Evolutionary conservation across 2,329 filamentous ascomycete species (phyloP).

Genomic region (Hortaea sp.): DNA sequence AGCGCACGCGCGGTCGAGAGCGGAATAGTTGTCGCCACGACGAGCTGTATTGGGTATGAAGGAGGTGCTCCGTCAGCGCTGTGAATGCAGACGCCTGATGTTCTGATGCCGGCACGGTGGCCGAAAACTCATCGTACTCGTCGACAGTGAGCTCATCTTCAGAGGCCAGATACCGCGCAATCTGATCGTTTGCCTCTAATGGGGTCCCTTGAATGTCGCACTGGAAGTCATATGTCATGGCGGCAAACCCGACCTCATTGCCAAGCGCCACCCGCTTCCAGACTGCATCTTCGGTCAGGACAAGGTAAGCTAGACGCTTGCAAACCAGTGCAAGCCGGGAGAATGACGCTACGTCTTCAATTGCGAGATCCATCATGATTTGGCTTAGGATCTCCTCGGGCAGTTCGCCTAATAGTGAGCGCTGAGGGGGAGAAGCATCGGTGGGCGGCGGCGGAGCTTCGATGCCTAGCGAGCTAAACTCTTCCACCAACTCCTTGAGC

Average conservation of each 20-base stretch:
- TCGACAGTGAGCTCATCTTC: slow-evolving; percentile 9
- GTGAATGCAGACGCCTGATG: slow-evolving; percentile 14
- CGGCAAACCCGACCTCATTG: slow-evolving; percentile 63
- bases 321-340: slow-evolving; percentile 70
- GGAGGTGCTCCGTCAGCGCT: slow-evolving; percentile 17
- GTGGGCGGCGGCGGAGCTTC: slow-evolving; percentile 56
- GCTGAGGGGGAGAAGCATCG: slow-evolving; percentile 60
- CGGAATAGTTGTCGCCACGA: slow-evolving; percentile 62
- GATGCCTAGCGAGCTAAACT: slow-evolving; percentile 64
- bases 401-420: slow-evolving; percentile 67
- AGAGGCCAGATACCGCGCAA: slow-evolving; percentile 14
- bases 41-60: slow-evolving; percentile 19
- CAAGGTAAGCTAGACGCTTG: slow-evolving; percentile 75
- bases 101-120: slow-evolving; percentile 9
- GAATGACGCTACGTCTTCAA: slow-evolving; percentile 67
- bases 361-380: slow-evolving; percentile 62
- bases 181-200: slow-evolving; percentile 13
- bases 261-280: slow-evolving; percentile 72
- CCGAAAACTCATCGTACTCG: slow-evolving; percentile 10
- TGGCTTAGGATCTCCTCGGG: slow-evolving; percentile 80
- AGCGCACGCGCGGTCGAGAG: slow-evolving; percentile 72
- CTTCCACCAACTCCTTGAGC: slow-evolving; percentile 58
- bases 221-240: slow-evolving; percentile 74
- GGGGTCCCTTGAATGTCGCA: slow-evolving; percentile 47
- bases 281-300: slow-evolving; percentile 71